Percentiles rank a stretch among this genome's conserved stretches.
Evolutionary conservation across 73 alveolate genomes (phyloP).

Genomic region (Diophrys appendiculata): DNA sequence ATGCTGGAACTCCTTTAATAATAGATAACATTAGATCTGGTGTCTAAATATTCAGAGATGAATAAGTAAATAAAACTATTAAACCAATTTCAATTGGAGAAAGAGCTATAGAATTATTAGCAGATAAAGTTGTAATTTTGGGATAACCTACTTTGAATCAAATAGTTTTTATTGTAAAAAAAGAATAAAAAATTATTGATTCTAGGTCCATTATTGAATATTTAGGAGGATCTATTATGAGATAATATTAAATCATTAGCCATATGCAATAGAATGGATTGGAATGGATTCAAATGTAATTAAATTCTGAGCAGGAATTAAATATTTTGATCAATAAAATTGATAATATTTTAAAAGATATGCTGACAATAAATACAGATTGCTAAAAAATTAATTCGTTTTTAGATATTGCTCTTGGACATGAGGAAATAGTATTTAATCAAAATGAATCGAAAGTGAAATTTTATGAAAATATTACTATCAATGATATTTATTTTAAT

Average conservation of each 20-base stretch:
- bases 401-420: no score
- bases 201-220: no score
- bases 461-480: not conserved
- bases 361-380: no score
- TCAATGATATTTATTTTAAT: not conserved
- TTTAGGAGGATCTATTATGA: no score
- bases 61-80: slow-evolving; percentile 67
- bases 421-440: slow-evolving; percentile 63
- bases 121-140: slow-evolving; percentile 45
- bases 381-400: no score
- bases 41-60: slow-evolving; percentile 52
- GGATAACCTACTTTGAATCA: slow-evolving; percentile 67
- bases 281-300: no score
- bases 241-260: no score
- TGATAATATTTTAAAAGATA: no score
- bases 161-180: slow-evolving; percentile 57
- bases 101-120: slow-evolving; percentile 69
- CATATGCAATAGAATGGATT: no score
- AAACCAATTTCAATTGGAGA: slow-evolving; percentile 39
- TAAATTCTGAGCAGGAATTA: no score
- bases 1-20: slow-evolving; percentile 98
- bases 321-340: no score
- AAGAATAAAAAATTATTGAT: slow-evolving; percentile 77
- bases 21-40: slow-evolving; percentile 94
- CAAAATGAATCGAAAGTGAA: slow-evolving; percentile 25